Percentiles rank a stretch among this genome's conserved stretches.
phyloP scores from a whole-genome alignment of 2,329 filamentous ascomycete species.

The Pseudonectria buxi region DNA sequence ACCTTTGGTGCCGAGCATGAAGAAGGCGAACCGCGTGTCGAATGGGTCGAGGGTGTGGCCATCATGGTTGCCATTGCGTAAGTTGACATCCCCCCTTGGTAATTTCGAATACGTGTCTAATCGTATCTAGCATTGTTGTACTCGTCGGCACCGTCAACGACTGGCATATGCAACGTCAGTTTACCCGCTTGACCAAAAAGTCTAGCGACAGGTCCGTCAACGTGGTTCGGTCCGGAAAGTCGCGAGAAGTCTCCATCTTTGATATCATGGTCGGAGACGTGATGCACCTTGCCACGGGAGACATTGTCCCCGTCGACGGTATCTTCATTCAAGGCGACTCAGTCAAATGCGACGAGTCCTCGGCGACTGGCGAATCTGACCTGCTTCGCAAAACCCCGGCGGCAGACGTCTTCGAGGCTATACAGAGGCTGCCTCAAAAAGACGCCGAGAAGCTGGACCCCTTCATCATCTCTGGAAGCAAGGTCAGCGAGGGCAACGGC shows the following conservation, averaged over 20 bases:
- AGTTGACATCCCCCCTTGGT: constrained; percentile 29
- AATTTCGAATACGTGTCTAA: constrained; percentile 2
- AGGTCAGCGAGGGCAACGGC: constrained; percentile 47
- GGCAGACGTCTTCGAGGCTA: constrained; percentile 49
- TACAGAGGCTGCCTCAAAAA: constrained; percentile 37
- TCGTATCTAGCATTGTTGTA: constrained; percentile 44
- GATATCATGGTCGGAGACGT: constrained; percentile 65
- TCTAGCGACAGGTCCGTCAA: constrained; percentile 61
- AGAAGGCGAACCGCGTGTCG: constrained; percentile 45
- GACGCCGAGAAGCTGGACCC: constrained; percentile 50
- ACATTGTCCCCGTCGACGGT: constrained; percentile 64
- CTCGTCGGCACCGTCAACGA: constrained; percentile 58
- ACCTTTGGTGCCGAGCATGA: constrained; percentile 47
- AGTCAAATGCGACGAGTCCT: constrained; percentile 63
- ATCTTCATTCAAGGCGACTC: constrained; percentile 53
- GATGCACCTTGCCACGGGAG: constrained; percentile 61
- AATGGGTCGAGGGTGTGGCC: constrained; percentile 63
- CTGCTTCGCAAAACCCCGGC: constrained; percentile 60
- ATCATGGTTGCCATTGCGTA: constrained; percentile 56
- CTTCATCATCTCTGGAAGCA: constrained; percentile 54
- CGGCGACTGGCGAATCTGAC: constrained; percentile 67
- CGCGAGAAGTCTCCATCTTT: constrained; percentile 55
- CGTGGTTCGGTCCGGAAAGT: constrained; percentile 60
- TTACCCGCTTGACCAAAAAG: constrained; percentile 54
- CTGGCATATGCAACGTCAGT: constrained; percentile 62